Percentiles rank a stretch among this genome's conserved stretches.
Conservation (phyloP, 1,284 basidiomycete genomes). For the Pseudozyma tsukubaensis region DNA sequence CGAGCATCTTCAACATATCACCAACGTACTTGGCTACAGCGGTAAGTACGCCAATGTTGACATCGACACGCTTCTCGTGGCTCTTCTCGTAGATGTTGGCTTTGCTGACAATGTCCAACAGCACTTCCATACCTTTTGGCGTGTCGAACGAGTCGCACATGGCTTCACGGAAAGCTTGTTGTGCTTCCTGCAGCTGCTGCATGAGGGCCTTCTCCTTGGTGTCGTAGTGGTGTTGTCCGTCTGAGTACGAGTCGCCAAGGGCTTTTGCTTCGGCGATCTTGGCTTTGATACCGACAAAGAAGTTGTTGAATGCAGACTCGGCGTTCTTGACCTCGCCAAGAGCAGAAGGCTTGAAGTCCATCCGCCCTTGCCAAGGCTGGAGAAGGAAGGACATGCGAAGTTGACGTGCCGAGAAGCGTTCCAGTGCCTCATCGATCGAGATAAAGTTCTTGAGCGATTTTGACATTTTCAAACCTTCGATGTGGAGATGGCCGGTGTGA, state of each 20-base stretch:
- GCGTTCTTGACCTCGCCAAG: slow-evolving; percentile 86
- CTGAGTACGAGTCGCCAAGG: slow-evolving; percentile 70
- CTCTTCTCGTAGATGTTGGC: slow-evolving; percentile 85
- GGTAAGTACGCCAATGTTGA: slow-evolving; percentile 79
- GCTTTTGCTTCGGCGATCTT: slow-evolving; percentile 72
- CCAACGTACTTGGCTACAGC: slow-evolving; percentile 86
- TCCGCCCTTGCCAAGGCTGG: slow-evolving; percentile 89
- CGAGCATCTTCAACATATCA: slow-evolving; percentile 92
- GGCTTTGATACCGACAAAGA: slow-evolving; percentile 89
- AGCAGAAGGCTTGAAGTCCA: slow-evolving; percentile 92
- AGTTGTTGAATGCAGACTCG: slow-evolving; percentile 92
- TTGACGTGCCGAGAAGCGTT: slow-evolving; percentile 86
- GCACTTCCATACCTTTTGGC: slow-evolving; percentile 80
- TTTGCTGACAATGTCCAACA: slow-evolving; percentile 86
- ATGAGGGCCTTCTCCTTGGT: slow-evolving; percentile 52
- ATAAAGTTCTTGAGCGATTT: slow-evolving; percentile 99
- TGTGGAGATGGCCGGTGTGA: slow-evolving; percentile 97
- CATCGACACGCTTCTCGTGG: slow-evolving; percentile 68
- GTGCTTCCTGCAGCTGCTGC: slow-evolving; percentile 79
- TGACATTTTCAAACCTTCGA: slow-evolving; percentile 99
- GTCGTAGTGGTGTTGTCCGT: slow-evolving; percentile 70
- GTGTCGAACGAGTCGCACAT: slow-evolving; percentile 99
- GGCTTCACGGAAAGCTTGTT: slow-evolving; percentile 84
- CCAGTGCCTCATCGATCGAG: slow-evolving; percentile 94
- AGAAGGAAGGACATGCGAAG: slow-evolving; percentile 92